Conservation (phyloP, 768 basidiomycete genomes). For the Rhodocollybia butyracea region DNA sequence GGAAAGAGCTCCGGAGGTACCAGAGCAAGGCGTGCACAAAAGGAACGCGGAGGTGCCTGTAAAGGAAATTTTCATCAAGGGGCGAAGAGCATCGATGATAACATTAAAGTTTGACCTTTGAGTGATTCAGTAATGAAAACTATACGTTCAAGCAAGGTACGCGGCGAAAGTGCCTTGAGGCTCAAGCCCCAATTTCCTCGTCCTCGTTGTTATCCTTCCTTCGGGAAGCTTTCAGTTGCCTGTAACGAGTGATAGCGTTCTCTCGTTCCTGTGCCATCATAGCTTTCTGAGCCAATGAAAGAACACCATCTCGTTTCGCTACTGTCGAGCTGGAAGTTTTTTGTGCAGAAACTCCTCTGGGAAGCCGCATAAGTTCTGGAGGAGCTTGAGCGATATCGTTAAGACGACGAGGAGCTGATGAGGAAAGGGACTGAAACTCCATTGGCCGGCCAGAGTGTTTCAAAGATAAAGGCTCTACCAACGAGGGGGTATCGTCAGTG, state of each 20-base stretch:
- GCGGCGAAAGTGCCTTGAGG: background rate
- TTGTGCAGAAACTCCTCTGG: constrained; percentile 37
- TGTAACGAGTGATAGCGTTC: constrained; percentile 61
- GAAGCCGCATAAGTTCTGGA: constrained; percentile 55
- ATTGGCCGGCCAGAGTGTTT: constrained; percentile 27
- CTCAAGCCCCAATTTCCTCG: background rate
- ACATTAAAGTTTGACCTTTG: too few species aligned
- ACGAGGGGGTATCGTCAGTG: constrained; percentile 12
- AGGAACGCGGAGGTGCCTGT: too few species aligned
- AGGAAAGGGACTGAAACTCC: constrained; percentile 49
- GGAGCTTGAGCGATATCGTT: constrained; percentile 73
- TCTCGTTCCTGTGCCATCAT: constrained; percentile 79
- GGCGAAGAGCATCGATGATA: too few species aligned
- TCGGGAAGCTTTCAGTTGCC: constrained; percentile 58
- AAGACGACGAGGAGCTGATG: constrained; percentile 60
- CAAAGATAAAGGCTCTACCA: constrained; percentile 19
- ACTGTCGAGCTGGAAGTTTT: background rate
- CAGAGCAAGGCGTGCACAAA: too few species aligned
- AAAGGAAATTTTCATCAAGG: background rate
- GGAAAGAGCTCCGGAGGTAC: too few species aligned
- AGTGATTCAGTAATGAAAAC: too few species aligned
- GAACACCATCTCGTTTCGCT: constrained; percentile 38
- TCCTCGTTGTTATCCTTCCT: constrained; percentile 20
- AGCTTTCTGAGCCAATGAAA: constrained; percentile 72
- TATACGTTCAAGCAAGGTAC: background rate